phyloP scores from a whole-genome alignment of 2,329 filamentous ascomycete species.

The Coniochaeta ligniaria region DNA sequence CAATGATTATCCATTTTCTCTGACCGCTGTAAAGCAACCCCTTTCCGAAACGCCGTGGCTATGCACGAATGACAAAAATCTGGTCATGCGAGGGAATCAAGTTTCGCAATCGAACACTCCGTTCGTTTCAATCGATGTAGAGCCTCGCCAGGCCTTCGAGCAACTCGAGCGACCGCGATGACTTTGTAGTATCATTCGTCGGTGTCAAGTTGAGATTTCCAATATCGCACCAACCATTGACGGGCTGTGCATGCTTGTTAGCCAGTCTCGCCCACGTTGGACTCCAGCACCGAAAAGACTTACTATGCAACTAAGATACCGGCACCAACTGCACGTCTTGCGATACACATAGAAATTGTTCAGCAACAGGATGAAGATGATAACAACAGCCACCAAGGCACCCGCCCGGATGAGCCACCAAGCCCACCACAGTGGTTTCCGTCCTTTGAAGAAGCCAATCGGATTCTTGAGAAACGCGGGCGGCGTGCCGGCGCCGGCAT shows the following conservation, averaged over 20 bases:
- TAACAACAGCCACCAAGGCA: conserved; percentile 69
- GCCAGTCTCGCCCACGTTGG: neutral
- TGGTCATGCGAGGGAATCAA: neutral
- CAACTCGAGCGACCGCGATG: neutral
- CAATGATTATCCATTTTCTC: neutral
- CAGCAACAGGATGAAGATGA: conserved; percentile 79
- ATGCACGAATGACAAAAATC: neutral
- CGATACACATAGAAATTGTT: conserved; percentile 84
- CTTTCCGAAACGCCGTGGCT: neutral
- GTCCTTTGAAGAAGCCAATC: conserved; percentile 79
- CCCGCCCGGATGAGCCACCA: conserved; percentile 89
- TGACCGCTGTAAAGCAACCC: neutral
- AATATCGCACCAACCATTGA: conserved; percentile 61
- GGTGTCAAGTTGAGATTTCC: conserved; percentile 21
- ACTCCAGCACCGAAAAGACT: conserved; percentile 35
- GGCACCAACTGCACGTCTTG: conserved; percentile 82
- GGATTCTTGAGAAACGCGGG: conserved; percentile 54
- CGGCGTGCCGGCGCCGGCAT: conserved; percentile 33
- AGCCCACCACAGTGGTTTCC: conserved; percentile 91
- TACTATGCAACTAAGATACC: conserved; percentile 88
- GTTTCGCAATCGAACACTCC: neutral
- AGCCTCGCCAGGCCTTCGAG: conserved; percentile 9
- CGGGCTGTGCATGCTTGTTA: conserved; percentile 34
- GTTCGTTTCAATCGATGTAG: conserved; percentile 5
- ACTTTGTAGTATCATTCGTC: conserved; percentile 3